Evolutionary conservation across 1,139 yeast genomes (phyloP).

Genomic region (Kodamaea alishanica): DNA sequence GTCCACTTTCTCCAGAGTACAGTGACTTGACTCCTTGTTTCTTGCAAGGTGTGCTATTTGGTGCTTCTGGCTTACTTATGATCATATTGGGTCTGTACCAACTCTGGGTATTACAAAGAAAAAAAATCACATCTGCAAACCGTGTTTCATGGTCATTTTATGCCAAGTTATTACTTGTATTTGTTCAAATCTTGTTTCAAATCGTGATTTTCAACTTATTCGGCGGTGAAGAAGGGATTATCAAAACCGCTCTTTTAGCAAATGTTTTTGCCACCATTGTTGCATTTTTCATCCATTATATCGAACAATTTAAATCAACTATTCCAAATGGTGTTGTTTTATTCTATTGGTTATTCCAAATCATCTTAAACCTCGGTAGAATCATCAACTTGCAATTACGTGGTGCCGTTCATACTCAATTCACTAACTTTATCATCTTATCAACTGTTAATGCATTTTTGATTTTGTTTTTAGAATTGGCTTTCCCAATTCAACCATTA

Average conservation of each 20-base stretch:
- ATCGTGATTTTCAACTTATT: constrained; percentile 23
- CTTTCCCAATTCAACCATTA: constrained; percentile 42
- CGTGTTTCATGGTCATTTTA: constrained; percentile 43
- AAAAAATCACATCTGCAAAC: constrained; percentile 29
- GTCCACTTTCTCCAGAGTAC: constrained; percentile 56
- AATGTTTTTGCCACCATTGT: constrained; percentile 44
- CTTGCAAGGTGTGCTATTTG: constrained; percentile 63
- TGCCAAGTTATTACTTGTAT: constrained; percentile 40
- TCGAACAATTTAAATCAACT: constrained; percentile 64
- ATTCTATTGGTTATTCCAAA: constrained; percentile 69
- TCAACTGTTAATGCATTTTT: constrained; percentile 48
- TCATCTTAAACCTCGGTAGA: constrained; percentile 37
- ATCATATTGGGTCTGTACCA: constrained; percentile 52
- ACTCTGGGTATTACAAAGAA: constrained; percentile 32
- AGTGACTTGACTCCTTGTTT: constrained; percentile 82
- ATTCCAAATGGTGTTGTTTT: constrained; percentile 70
- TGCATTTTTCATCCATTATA: constrained; percentile 57
- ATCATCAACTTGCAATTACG: constrained; percentile 50
- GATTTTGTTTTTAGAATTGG: constrained; percentile 52
- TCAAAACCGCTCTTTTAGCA: constrained; percentile 38
- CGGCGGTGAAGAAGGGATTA: constrained; percentile 33
- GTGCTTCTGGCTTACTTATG: constrained; percentile 49
- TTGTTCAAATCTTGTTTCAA: constrained; percentile 38
- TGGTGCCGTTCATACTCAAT: constrained; percentile 31
- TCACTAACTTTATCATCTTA: constrained; percentile 45